phyloP scores from a whole-genome alignment of 768 basidiomycete genomes.

The Tylopilus subfusipes region DNA sequence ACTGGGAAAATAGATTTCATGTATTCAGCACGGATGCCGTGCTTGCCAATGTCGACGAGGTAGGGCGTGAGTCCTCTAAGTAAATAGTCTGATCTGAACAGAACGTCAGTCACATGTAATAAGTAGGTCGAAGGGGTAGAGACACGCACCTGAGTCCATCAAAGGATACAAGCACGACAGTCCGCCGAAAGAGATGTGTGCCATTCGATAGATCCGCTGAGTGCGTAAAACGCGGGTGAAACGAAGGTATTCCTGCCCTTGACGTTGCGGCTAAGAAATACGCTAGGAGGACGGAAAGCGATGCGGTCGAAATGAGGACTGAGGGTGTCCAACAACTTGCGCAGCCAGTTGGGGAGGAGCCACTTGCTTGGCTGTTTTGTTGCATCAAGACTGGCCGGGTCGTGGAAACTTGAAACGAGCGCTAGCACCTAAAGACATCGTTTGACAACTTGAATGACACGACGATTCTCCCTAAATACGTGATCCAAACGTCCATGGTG shows the following conservation, averaged over 20 bases:
- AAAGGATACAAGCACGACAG: conserved; percentile 80
- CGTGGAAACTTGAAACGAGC: neutral
- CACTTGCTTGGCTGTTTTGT: neutral
- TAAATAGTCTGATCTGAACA: conserved; percentile 68
- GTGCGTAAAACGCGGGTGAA: neutral
- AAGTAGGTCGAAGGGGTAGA: neutral
- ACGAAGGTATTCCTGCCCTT: neutral
- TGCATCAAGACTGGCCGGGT: neutral
- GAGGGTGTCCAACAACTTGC: neutral
- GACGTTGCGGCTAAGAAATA: neutral
- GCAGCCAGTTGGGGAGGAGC: neutral
- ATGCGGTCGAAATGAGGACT: conserved; percentile 4
- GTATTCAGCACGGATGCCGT: conserved; percentile 75
- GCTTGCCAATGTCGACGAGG: conserved; percentile 66
- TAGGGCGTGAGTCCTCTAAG: conserved; percentile 79
- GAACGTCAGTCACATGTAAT: neutral
- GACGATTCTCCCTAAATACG: neutral
- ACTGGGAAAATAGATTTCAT: conserved; percentile 83
- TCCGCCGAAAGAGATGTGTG: conserved; percentile 72
- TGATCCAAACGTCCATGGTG: neutral
- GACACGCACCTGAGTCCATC: conserved; percentile 53
- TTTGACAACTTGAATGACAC: too few relatives aligned
- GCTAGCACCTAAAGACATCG: neutral
- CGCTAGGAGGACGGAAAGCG: conserved; percentile 6
- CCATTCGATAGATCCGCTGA: conserved; percentile 55